Percentiles rank a stretch among this genome's conserved stretches.
phyloP scores from a whole-genome alignment of 2,329 filamentous ascomycete species.

The Exophiala viscosa region DNA sequence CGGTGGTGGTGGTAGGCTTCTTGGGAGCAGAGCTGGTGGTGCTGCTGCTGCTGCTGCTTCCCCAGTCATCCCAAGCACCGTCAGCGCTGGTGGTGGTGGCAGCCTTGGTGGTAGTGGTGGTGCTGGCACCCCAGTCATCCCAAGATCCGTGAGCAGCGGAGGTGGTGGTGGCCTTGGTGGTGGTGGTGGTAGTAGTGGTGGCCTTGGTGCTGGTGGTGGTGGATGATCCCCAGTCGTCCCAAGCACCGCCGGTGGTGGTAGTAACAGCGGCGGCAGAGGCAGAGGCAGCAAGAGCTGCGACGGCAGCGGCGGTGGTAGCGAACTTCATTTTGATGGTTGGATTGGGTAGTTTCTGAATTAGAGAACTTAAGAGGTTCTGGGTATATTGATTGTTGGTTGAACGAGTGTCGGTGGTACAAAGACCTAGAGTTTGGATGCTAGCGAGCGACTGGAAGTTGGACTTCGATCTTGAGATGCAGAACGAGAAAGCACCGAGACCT shows the following conservation, averaged over 20 bases:
- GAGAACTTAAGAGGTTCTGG: conserved; percentile 14
- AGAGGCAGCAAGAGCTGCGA: conserved; percentile 15
- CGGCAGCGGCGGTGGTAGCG: conserved; percentile 21
- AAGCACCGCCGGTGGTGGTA: conserved; percentile 12
- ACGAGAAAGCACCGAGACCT: conserved; percentile 4
- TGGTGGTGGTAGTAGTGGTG: conserved; percentile 8
- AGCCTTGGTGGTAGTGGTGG: conserved; percentile 14
- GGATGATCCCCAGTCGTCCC: conserved; percentile 11
- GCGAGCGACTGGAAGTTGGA: conserved; percentile 27
- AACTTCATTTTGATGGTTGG: conserved; percentile 27
- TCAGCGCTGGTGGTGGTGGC: conserved; percentile 17
- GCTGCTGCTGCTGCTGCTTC: conserved; percentile 8
- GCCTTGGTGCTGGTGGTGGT: conserved; percentile 9
- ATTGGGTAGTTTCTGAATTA: conserved; percentile 22
- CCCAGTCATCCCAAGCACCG: conserved; percentile 9
- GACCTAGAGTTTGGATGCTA: conserved; percentile 23
- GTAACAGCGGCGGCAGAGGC: conserved; percentile 18
- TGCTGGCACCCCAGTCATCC: background rate
- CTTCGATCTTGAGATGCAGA: conserved; percentile 21
- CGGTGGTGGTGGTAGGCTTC: conserved; percentile 3
- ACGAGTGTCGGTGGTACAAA: conserved; percentile 27
- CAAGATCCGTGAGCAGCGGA: background rate
- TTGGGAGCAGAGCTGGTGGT: conserved; percentile 7
- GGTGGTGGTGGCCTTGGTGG: conserved; percentile 8
- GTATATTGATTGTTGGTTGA: conserved; percentile 8